Percentiles rank a stretch among this genome's conserved stretches.
These are phyloP conservation scores for Leishmania lainsoni DNA, from an alignment of 208 protist species.

Conservation along the genomic window DNA sequence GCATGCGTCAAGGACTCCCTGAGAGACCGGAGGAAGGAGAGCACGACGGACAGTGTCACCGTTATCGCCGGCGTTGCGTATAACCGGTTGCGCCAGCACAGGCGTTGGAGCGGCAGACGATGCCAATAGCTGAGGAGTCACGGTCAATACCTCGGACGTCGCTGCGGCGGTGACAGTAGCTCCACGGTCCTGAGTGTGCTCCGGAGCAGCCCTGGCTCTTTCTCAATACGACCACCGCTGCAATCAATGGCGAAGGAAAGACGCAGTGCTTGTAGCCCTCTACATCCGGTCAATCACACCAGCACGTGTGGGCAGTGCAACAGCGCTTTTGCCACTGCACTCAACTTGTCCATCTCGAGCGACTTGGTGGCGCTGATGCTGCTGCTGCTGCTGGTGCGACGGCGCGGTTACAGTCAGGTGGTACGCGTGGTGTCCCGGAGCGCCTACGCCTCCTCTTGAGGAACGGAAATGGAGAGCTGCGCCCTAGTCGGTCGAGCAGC, in stretches of 20 bases:
- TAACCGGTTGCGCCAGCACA: no score
- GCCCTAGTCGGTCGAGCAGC: no score
- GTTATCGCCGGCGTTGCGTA: not conserved
- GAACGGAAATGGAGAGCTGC: no score
- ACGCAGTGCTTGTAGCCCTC: not conserved
- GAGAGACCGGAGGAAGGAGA: no score
- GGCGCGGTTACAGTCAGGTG: not conserved
- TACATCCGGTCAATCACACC: slow-evolving; percentile 18
- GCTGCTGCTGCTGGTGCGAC: no score
- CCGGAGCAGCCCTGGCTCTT: no score
- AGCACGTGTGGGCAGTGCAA: not conserved
- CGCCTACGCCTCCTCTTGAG: not conserved
- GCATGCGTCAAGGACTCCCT: no score
- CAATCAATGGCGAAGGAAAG: slow-evolving; percentile 4
- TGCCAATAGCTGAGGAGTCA: not conserved
- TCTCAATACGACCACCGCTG: no score
- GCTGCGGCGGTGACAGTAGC: no score
- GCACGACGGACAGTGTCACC: not conserved
- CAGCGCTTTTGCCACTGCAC: not conserved
- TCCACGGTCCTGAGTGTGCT: no score
- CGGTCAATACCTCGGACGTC: not conserved
- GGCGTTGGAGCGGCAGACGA: not conserved
- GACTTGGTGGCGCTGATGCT: no score
- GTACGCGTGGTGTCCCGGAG: not conserved
- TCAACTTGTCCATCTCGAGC: no score